Percentiles rank a stretch among this genome's conserved stretches.
phyloP scores from a whole-genome alignment of 164 flowering plant genomes.

The Echeveria elegans region DNA sequence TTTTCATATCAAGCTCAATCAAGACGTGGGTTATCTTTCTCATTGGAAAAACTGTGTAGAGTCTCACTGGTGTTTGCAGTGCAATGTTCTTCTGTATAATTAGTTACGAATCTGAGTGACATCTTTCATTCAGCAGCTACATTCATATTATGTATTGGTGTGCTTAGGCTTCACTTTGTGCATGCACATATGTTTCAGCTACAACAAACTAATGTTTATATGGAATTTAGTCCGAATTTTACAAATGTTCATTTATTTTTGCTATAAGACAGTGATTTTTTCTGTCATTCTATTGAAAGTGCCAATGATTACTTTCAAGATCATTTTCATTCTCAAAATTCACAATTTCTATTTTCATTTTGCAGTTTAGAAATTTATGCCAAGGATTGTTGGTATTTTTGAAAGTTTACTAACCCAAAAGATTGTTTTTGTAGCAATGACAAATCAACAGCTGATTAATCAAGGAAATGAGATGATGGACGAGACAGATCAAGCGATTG shows the following conservation, averaged over 20 bases:
- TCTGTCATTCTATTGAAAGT: background rate
- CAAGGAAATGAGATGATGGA: conserved; percentile 74
- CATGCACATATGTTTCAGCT: background rate
- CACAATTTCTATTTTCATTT: background rate
- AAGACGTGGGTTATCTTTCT: too few species aligned
- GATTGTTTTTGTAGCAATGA: conserved; percentile 53
- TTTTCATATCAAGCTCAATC: background rate
- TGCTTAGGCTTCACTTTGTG: background rate
- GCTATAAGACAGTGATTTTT: background rate
- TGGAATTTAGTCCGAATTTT: background rate
- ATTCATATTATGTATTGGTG: background rate
- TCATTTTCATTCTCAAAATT: background rate
- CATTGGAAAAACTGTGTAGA: too few species aligned
- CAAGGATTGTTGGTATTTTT: background rate
- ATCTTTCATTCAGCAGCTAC: background rate
- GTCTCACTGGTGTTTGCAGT: too few species aligned
- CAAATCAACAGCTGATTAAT: conserved; percentile 76
- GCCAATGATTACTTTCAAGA: background rate
- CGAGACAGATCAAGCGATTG: conserved; percentile 90
- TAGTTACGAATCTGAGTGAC: too few species aligned
- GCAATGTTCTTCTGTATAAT: too few species aligned
- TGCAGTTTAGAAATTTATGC: background rate
- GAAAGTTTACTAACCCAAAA: conserved; percentile 9
- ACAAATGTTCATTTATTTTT: background rate
- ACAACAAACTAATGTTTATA: background rate